Conservation (phyloP, 1,284 basidiomycete genomes). For the Cutaneotrichosporon spelunceum region DNA sequence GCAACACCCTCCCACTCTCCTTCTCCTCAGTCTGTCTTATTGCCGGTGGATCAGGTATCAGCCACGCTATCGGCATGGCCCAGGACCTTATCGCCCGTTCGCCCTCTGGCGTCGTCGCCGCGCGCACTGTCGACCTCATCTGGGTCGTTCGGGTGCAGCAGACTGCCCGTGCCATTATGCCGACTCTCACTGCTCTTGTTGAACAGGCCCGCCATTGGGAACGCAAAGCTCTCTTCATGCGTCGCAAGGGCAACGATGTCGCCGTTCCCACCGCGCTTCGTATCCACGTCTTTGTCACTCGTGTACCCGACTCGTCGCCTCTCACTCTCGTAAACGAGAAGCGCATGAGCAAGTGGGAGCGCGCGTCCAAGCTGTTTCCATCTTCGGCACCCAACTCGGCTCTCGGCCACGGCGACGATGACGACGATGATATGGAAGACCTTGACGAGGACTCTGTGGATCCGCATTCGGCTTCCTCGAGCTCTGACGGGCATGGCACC, state of each 20-base stretch:
- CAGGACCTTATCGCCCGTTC: constrained; percentile 41
- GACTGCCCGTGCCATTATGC: constrained; percentile 39
- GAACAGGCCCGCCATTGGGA: constrained; percentile 41
- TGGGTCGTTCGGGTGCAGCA: constrained; percentile 47
- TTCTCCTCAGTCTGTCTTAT: constrained; percentile 48
- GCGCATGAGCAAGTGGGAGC: constrained; percentile 5
- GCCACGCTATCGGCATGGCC: constrained; percentile 40
- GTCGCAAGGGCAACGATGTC: constrained; percentile 26
- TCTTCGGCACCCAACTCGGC: background rate
- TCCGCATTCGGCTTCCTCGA: constrained; percentile 3
- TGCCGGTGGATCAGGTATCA: constrained; percentile 50
- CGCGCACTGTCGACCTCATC: constrained; percentile 47
- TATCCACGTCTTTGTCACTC: constrained; percentile 45
- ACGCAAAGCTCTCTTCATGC: constrained; percentile 28
- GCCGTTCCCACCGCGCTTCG: constrained; percentile 37
- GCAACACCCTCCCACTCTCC: constrained; percentile 42
- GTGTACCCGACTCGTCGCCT: constrained; percentile 36
- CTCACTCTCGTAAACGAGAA: constrained; percentile 30
- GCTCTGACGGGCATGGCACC: background rate
- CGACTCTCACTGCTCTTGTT: constrained; percentile 38
- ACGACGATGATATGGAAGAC: constrained; percentile 7
- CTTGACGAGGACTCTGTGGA: constrained; percentile 7
- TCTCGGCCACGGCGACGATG: constrained; percentile 1
- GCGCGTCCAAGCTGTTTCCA: background rate
- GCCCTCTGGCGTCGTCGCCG: constrained; percentile 44